phyloP scores from a whole-genome alignment of 2,329 filamentous ascomycete species.

The Sphaerulina vaccinii region DNA sequence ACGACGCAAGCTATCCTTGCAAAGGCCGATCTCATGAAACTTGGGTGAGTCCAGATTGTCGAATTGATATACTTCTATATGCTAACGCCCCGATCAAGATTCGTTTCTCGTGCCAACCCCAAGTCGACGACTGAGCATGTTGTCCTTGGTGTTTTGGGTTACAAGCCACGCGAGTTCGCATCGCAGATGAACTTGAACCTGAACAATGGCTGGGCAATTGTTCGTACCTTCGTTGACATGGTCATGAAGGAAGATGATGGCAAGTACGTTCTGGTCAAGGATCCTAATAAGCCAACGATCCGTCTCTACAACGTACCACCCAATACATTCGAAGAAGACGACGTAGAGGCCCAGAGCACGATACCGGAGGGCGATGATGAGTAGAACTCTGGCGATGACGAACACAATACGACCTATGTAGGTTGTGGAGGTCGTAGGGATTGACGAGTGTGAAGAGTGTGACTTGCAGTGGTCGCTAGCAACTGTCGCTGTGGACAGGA shows the following conservation, averaged over 20 bases:
- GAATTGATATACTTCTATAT: neutral
- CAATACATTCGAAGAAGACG: constrained; percentile 87
- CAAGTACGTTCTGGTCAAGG: constrained; percentile 78
- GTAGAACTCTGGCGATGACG: no score
- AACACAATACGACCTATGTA: no score
- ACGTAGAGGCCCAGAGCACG: constrained; percentile 67
- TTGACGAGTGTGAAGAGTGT: no score
- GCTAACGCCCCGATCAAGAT: constrained; percentile 54
- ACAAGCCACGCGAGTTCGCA: constrained; percentile 97
- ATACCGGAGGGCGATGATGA: constrained; percentile 57
- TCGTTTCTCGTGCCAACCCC: constrained; percentile 91
- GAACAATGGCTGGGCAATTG: constrained; percentile 97
- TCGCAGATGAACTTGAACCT: constrained; percentile 97
- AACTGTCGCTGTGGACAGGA: no score
- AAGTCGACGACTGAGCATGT: constrained; percentile 92
- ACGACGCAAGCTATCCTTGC: constrained; percentile 95
- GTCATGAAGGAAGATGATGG: constrained; percentile 66
- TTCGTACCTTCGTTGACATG: constrained; percentile 97
- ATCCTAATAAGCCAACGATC: constrained; percentile 95
- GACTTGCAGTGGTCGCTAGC: no score
- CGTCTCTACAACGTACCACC: constrained; percentile 87
- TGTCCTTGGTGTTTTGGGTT: constrained; percentile 90
- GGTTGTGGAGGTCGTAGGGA: no score
- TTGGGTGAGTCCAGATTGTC: constrained; percentile 65
- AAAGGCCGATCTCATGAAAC: constrained; percentile 97